Evolutionary conservation across 495 filamentous ascomycete genomes (phyloP).

Genomic region (Tuber umbilicatum): DNA sequence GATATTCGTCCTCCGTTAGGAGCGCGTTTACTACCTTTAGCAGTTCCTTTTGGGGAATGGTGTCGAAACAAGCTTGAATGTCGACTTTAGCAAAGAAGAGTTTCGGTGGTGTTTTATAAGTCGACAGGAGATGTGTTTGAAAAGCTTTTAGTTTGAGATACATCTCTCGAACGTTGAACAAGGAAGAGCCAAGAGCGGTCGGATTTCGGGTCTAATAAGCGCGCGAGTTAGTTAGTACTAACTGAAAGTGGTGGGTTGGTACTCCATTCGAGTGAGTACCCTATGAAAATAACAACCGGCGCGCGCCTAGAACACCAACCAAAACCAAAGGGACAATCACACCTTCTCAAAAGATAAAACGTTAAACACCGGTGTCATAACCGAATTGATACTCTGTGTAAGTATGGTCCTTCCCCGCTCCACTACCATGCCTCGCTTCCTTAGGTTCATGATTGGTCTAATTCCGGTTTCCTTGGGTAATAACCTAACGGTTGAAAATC

Average conservation of each 20-base stretch:
- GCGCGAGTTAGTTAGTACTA: conserved; percentile 22
- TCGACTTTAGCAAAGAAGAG: conserved; percentile 89
- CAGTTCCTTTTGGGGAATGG: conserved; percentile 76
- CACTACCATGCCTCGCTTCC: conserved; percentile 51
- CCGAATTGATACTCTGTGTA: conserved; percentile 71
- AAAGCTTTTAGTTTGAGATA: conserved; percentile 69
- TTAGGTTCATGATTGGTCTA: conserved; percentile 80
- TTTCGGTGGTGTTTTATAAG: conserved; percentile 27
- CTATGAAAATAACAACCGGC: background rate
- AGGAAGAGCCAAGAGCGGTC: conserved; percentile 59
- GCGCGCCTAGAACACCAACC: background rate
- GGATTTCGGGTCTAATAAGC: conserved; percentile 50
- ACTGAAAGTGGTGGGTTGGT: background rate
- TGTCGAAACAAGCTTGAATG: conserved; percentile 88
- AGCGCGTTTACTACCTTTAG: conserved; percentile 58
- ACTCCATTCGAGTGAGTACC: background rate
- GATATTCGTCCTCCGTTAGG: conserved; percentile 60
- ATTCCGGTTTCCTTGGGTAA: conserved; percentile 48
- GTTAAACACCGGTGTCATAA: conserved; percentile 66
- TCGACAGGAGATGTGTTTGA: conserved; percentile 47
- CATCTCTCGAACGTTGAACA: conserved; percentile 77
- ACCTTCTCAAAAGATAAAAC: conserved; percentile 73
- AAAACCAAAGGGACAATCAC: conserved; percentile 10
- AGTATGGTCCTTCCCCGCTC: conserved; percentile 44
- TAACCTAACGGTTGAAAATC: conserved; percentile 61